These are phyloP conservation scores for Fusarium pseudoanthophilum DNA, from an alignment of 2,329 filamentous ascomycete genomes.

Conservation along the genomic window DNA sequence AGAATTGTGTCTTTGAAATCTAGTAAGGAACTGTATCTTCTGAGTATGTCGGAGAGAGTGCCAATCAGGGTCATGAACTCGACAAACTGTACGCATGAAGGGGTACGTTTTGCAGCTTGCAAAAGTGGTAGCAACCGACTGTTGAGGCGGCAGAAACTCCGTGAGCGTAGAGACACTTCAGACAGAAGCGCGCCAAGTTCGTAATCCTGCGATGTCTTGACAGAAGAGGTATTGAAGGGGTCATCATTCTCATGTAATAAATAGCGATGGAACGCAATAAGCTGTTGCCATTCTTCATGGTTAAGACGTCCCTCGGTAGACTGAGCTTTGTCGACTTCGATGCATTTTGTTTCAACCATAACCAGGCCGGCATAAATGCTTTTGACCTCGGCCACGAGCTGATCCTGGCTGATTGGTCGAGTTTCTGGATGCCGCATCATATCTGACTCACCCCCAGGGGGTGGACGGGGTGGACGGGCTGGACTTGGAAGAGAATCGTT, in stretches of 20 bases:
- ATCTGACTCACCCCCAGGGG: too few relatives aligned
- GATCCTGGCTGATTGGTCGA: fast-evolving
- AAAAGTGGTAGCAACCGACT: neutral
- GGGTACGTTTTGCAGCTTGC: fast-evolving
- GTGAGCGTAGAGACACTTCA: neutral
- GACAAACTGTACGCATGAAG: neutral
- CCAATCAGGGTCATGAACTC: fast-evolving
- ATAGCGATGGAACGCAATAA: fast-evolving
- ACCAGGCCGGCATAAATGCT: neutral
- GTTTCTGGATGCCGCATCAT: neutral
- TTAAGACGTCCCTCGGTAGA: fast-evolving
- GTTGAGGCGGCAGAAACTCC: neutral
- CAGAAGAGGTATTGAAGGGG: too few relatives aligned
- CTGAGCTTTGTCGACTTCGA: neutral
- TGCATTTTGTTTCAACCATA: neutral
- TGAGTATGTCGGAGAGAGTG: neutral
- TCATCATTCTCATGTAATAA: fast-evolving
- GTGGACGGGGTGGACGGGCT: too few relatives aligned
- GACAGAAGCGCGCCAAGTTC: neutral
- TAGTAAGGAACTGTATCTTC: fast-evolving
- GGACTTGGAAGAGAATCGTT: neutral
- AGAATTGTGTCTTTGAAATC: neutral
- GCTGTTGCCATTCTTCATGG: fast-evolving
- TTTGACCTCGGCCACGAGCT: neutral
- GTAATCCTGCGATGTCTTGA: fast-evolving